Evolutionary conservation across 208 protist genomes (phyloP).

Genomic region (Phytomonas francai): DNA sequence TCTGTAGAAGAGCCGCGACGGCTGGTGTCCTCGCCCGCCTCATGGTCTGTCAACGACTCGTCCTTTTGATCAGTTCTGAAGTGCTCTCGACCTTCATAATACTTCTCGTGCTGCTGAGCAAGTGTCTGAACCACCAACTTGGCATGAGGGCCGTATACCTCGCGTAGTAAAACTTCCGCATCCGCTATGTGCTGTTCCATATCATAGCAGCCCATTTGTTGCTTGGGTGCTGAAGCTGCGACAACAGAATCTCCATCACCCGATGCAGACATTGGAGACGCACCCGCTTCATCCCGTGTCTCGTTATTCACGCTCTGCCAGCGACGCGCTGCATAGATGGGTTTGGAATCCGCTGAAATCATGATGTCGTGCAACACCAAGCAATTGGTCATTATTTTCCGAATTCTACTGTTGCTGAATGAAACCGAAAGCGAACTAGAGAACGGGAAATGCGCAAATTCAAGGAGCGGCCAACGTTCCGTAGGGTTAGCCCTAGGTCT

Average conservation of each 20-base stretch:
- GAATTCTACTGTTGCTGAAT: not conserved
- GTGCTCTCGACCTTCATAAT: constrained; percentile 6
- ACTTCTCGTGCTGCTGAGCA: constrained; percentile 9
- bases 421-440: not conserved
- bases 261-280: not conserved
- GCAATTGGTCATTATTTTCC: not conserved
- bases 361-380: not conserved
- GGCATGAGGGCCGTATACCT: constrained; percentile 67
- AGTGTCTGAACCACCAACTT: constrained; percentile 58
- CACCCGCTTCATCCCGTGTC: not conserved
- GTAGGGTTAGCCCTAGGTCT: not conserved
- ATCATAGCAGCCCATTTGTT: constrained; percentile 7
- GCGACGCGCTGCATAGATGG: not conserved
- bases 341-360: not conserved
- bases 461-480: not conserved
- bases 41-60: not conserved
- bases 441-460: not conserved
- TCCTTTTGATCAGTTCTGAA: constrained; percentile 14
- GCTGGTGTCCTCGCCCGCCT: not conserved
- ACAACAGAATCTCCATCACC: not conserved
- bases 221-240: not conserved
- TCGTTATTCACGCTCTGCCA: constrained; percentile 1
- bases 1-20: not conserved
- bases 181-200: constrained; percentile 30
- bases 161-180: constrained; percentile 41